Evolutionary conservation across 2,329 filamentous ascomycete genomes (phyloP).

Genomic region (Tolypocladium ovalisporum): DNA sequence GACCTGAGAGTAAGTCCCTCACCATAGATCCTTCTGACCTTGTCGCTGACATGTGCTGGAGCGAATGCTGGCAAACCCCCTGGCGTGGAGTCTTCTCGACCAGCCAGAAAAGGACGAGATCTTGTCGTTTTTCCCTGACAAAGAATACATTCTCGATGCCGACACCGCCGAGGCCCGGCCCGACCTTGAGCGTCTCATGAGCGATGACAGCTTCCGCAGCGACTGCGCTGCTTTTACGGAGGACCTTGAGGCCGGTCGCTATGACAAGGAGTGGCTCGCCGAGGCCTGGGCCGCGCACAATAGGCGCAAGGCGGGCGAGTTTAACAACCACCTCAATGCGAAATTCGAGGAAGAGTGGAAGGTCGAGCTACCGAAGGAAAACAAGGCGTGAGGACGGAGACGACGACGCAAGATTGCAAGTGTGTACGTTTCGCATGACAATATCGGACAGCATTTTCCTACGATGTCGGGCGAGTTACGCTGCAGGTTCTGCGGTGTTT

Average conservation of each 20-base stretch:
- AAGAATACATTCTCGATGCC: slow-evolving; percentile 23
- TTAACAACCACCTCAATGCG: slow-evolving; percentile 32
- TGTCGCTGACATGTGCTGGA: slow-evolving; percentile 7
- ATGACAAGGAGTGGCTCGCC: slow-evolving; percentile 41
- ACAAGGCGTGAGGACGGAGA: slow-evolving; percentile 9
- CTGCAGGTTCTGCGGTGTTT: not conserved
- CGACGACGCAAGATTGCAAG: not conserved
- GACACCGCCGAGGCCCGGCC: slow-evolving; percentile 25
- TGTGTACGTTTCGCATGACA: not conserved
- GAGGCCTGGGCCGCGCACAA: slow-evolving; percentile 41
- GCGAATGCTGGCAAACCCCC: slow-evolving; percentile 24
- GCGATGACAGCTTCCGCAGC: slow-evolving; percentile 35
- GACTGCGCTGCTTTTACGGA: slow-evolving; percentile 34
- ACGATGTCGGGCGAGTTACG: not conserved
- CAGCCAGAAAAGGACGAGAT: slow-evolving; percentile 23
- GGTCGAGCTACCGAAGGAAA: slow-evolving; percentile 24
- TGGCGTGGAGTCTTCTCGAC: slow-evolving; percentile 26
- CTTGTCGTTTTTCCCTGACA: slow-evolving; percentile 25
- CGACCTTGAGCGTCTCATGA: slow-evolving; percentile 30
- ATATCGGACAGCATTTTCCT: not conserved
- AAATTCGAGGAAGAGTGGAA: slow-evolving; percentile 39
- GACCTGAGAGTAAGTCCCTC: slow-evolving; percentile 22
- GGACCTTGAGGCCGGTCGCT: slow-evolving; percentile 33
- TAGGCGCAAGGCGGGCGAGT: slow-evolving; percentile 35
- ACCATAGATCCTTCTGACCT: no score